phyloP scores from a whole-genome alignment of 1,284 basidiomycete genomes.

The Leccinum griseonigrum region DNA sequence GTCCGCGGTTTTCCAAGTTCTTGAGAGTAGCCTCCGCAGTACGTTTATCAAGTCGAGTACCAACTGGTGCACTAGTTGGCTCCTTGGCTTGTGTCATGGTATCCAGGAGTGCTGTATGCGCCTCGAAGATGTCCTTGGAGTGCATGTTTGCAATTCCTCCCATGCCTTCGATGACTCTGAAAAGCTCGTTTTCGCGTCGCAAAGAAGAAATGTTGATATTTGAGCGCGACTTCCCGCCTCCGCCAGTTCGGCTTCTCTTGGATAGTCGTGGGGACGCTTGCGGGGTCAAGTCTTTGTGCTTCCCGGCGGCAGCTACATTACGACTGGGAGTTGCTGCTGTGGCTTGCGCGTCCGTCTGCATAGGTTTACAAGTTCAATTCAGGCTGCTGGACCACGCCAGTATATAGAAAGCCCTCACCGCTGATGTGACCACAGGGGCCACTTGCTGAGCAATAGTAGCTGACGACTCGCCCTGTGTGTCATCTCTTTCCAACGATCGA shows the following conservation, averaged over 20 bases:
- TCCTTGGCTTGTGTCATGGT: slow-evolving; percentile 55
- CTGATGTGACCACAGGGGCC: neutral
- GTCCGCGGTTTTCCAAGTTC: slow-evolving; percentile 57
- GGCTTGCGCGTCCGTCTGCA: neutral
- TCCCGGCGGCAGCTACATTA: slow-evolving; percentile 7
- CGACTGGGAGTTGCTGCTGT: neutral
- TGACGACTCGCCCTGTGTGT: neutral
- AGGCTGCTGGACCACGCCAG: slow-evolving; percentile 1
- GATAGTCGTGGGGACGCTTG: slow-evolving; percentile 14
- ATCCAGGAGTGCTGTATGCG: slow-evolving; percentile 58
- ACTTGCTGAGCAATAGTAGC: slow-evolving; percentile 3
- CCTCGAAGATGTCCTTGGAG: slow-evolving; percentile 65
- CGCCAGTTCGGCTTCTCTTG: slow-evolving; percentile 25
- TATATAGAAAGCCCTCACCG: slow-evolving; percentile 7
- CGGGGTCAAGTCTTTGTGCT: slow-evolving; percentile 12
- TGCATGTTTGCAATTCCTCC: slow-evolving; percentile 66
- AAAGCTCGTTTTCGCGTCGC: slow-evolving; percentile 74
- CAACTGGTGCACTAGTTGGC: slow-evolving; percentile 62
- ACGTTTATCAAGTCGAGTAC: slow-evolving; percentile 69
- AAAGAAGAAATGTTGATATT: slow-evolving; percentile 69
- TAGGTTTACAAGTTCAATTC: neutral
- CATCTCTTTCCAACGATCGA: neutral
- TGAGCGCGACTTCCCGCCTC: slow-evolving; percentile 26
- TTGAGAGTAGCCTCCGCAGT: slow-evolving; percentile 60
- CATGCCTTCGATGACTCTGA: slow-evolving; percentile 56